These are phyloP conservation scores for Coemansia sp. DNA, from an alignment of 371 early-diverging fungal species.

Conservation along the genomic window DNA sequence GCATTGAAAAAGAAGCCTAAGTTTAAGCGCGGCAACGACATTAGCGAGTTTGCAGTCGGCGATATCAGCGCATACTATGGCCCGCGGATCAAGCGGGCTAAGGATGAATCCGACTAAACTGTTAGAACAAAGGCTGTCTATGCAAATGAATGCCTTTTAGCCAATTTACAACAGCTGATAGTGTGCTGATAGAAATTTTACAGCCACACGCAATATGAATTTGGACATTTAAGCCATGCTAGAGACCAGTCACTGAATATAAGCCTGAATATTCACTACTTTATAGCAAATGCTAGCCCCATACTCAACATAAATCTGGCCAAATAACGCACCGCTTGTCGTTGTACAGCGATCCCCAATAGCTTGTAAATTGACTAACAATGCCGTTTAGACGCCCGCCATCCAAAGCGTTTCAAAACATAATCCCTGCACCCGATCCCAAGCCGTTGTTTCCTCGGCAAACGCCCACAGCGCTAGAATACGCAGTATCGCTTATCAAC, in stretches of 20 bases:
- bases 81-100: slow-evolving; percentile 28
- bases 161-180: no score
- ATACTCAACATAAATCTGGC: no score
- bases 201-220: no score
- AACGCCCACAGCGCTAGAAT: slow-evolving; percentile 33
- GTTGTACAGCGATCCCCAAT: no score
- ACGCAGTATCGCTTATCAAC: slow-evolving; percentile 30
- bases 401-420: slow-evolving; percentile 32
- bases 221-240: no score
- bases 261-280: no score
- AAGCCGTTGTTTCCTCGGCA: slow-evolving; percentile 25
- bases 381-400: slow-evolving; percentile 24
- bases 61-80: slow-evolving; percentile 49
- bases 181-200: no score
- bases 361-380: not conserved
- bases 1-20: slow-evolving; percentile 46
- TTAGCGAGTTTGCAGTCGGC: slow-evolving; percentile 60
- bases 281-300: no score
- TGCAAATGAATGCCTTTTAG: no score
- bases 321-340: no score
- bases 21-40: slow-evolving; percentile 56
- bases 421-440: slow-evolving; percentile 18
- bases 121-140: no score
- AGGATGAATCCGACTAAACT: slow-evolving; percentile 5
- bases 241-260: no score